Conservation (phyloP, 2,329 filamentous ascomycete species). For the Cladosporium sp. region DNA sequence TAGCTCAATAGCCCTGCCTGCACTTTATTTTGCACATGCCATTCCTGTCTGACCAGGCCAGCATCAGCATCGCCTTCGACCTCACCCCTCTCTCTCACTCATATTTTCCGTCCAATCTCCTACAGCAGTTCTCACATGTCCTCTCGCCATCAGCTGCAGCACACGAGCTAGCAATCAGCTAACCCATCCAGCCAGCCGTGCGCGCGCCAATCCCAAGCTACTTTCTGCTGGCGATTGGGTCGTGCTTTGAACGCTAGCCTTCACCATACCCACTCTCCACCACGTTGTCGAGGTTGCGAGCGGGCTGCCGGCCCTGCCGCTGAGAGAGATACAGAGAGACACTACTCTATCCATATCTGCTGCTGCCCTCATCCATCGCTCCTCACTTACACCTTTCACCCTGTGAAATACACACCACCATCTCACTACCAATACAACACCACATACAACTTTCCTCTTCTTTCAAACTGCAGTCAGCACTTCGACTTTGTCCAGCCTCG, state of each 20-base stretch:
- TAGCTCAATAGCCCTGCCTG: no score
- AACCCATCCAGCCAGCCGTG: not conserved
- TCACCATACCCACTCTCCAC: constrained; percentile 10
- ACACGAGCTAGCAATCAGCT: not conserved
- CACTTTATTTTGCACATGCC: no score
- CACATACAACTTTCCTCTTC: no score
- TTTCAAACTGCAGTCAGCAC: no score
- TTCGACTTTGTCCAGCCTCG: no score
- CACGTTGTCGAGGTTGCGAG: not conserved
- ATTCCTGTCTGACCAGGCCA: no score
- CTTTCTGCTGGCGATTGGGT: not conserved
- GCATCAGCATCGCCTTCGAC: not conserved
- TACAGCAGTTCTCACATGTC: no score
- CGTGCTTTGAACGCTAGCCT: constrained; percentile 5
- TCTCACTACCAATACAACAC: not conserved
- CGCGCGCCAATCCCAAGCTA: constrained; percentile 2
- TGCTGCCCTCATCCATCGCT: no score
- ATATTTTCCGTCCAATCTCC: no score
- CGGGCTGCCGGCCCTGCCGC: constrained; percentile 4
- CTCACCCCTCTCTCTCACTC: no score
- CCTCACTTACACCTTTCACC: not conserved
- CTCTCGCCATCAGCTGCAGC: not conserved
- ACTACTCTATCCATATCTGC: not conserved
- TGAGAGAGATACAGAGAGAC: not conserved
- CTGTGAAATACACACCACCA: not conserved